Percentiles rank a stretch among this genome's conserved stretches.
Evolutionary conservation across 2,329 filamentous ascomycete species (phyloP).

Genomic region (Colletotrichum lindemuthianum): DNA sequence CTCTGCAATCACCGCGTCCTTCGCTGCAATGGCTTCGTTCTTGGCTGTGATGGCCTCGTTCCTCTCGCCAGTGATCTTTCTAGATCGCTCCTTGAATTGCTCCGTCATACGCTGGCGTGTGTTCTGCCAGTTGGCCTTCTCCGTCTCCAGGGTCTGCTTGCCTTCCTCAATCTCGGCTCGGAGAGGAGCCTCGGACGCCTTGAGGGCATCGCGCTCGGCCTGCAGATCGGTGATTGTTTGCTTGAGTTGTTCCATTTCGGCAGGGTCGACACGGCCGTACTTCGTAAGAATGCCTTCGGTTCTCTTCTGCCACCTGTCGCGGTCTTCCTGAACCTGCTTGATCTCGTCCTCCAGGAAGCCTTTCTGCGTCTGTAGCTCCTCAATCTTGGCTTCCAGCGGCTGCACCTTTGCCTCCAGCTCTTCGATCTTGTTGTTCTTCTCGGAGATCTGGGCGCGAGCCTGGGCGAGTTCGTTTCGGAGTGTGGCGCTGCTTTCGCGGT

Average conservation of each 20-base stretch:
- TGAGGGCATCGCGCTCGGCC: constrained; percentile 69
- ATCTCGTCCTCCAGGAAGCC: constrained; percentile 88
- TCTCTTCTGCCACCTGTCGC: constrained; percentile 94
- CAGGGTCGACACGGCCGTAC: constrained; percentile 94
- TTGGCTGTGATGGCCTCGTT: constrained; percentile 62
- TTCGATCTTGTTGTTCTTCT: constrained; percentile 79
- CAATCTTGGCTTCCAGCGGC: constrained; percentile 82
- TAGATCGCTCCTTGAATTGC: constrained; percentile 71
- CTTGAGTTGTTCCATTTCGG: constrained; percentile 90
- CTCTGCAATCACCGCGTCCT: constrained; percentile 62
- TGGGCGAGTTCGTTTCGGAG: constrained; percentile 87
- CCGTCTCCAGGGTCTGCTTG: constrained; percentile 62
- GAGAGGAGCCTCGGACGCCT: constrained; percentile 60
- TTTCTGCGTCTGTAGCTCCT: constrained; percentile 83
- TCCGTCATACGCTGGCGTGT: constrained; percentile 64
- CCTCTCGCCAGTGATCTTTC: constrained; percentile 64
- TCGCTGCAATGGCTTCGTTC: constrained; percentile 60
- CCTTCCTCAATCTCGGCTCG: constrained; percentile 63
- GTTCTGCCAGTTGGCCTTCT: constrained; percentile 64
- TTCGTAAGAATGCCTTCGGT: constrained; percentile 96
- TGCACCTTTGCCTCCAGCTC: constrained; percentile 80
- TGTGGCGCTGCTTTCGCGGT: constrained; percentile 93
- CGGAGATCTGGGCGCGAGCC: constrained; percentile 77
- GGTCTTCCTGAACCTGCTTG: constrained; percentile 87
- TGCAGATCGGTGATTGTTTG: constrained; percentile 75